These are phyloP conservation scores for Venturia oleaginea DNA, from an alignment of 2,329 filamentous ascomycete species.

Conservation along the genomic window DNA sequence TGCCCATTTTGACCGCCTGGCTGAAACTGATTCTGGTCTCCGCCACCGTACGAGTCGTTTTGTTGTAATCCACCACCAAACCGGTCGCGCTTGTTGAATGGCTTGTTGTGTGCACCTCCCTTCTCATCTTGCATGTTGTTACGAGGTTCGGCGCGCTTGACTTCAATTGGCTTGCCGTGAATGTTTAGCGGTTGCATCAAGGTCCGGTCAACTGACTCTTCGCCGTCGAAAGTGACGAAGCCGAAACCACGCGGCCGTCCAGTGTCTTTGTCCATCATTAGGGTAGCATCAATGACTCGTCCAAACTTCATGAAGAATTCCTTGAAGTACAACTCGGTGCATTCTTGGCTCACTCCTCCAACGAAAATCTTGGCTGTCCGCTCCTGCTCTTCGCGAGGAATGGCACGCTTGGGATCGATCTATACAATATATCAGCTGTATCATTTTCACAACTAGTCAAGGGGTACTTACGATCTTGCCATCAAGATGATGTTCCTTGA, in stretches of 20 bases:
- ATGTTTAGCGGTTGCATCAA: slow-evolving; percentile 81
- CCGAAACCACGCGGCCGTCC: slow-evolving; percentile 94
- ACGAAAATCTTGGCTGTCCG: slow-evolving; percentile 99
- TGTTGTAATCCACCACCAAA: slow-evolving; percentile 37
- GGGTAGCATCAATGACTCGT: slow-evolving; percentile 88
- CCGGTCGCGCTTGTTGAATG: slow-evolving; percentile 24
- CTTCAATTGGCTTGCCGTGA: slow-evolving; percentile 91
- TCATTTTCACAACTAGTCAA: background rate
- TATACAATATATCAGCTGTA: slow-evolving; percentile 32
- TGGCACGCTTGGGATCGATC: slow-evolving; percentile 97
- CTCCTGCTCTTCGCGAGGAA: slow-evolving; percentile 94
- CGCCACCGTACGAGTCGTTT: slow-evolving; percentile 24
- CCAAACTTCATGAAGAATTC: slow-evolving; percentile 97
- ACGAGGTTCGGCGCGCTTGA: slow-evolving; percentile 93
- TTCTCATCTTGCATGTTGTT: slow-evolving; percentile 86
- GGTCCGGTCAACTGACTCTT: slow-evolving; percentile 87
- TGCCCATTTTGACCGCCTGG: slow-evolving; percentile 22
- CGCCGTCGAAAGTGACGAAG: slow-evolving; percentile 96
- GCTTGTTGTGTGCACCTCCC: slow-evolving; percentile 28
- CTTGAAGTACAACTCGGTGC: slow-evolving; percentile 90
- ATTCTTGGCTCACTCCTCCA: slow-evolving; percentile 93
- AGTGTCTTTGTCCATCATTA: slow-evolving; percentile 99
- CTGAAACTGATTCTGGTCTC: slow-evolving; percentile 40
- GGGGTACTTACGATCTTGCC: slow-evolving; percentile 81
- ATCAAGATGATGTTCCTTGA: slow-evolving; percentile 96